Percentiles rank a stretch among this genome's conserved stretches.
Evolutionary conservation across 139 green algal genomes (phyloP).

Genomic region (Penium margaritaceum): DNA sequence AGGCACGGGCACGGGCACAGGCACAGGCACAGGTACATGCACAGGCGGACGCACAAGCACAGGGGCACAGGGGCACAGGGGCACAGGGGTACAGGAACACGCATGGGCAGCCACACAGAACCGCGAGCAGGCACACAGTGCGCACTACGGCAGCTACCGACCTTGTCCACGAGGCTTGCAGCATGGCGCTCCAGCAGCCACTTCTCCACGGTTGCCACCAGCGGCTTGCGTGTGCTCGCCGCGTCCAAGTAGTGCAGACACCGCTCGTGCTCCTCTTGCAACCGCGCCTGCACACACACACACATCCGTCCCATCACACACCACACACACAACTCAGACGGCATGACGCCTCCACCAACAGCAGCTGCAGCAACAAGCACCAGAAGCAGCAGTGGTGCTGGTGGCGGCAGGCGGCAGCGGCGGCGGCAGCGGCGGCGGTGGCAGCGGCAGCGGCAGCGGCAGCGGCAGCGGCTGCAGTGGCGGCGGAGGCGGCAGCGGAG

Average conservation of each 20-base stretch:
- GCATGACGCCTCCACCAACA: neutral
- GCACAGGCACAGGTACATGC: no score
- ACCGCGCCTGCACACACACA: slow-evolving; percentile 54
- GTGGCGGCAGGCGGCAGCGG: no score
- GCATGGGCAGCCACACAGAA: no score
- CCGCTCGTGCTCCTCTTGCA: slow-evolving; percentile 80
- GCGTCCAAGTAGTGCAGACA: slow-evolving; percentile 76
- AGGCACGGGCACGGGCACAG: no score
- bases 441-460: neutral
- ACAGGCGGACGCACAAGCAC: no score
- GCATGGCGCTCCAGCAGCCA: slow-evolving; percentile 70
- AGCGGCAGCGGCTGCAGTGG: no score
- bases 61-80: no score
- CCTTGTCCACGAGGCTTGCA: slow-evolving; percentile 52
- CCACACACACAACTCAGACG: neutral
- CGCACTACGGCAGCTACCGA: no score
- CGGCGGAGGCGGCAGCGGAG: no score
- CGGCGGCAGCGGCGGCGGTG: neutral
- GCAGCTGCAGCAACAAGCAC: neutral
- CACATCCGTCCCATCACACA: neutral
- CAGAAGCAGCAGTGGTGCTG: neutral
- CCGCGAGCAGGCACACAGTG: no score
- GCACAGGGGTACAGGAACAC: no score
- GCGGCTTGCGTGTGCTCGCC: slow-evolving; percentile 57
- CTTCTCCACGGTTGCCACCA: slow-evolving; percentile 69